Evolutionary conservation across 2,329 filamentous ascomycete genomes (phyloP), one percentile per base, ranked within the genome.

Genomic region (Ceratocystis lukuohia): DNA sequence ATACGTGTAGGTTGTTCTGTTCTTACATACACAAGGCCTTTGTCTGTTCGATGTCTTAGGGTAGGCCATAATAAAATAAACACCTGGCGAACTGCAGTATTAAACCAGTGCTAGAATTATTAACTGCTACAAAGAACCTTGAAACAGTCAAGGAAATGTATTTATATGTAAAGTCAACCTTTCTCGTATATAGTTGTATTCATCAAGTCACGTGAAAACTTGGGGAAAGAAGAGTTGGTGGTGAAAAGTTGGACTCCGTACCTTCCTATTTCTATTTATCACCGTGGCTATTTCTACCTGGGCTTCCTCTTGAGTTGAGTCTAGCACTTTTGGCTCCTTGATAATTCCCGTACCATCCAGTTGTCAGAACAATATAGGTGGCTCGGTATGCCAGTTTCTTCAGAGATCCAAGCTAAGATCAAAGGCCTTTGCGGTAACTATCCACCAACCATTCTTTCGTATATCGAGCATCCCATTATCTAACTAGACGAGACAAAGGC

Each of bases 381-480:
- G 15, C 10, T 59, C 28, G 25, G 5, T 5, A 63, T 63, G 61
- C 25, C 44, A 3, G 5, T 45, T 28, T 22, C 44, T 15, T 48
- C 61, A 50, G 61, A 63, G 25, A 48, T 25, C 20, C 30, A 46
- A 20, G 61, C 44, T 3, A 63, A 63, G 44, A 50, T 65, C 64
- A 65, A 48, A 33, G 28, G 41, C 53, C 53, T 65, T 22, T 25
- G 25, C 3, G 64, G 64, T 65, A 50, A 15, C 15, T 46, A 20
- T 67, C 22, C 2, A 22, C 17, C 7, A 41, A 12, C 44, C 2
- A 10, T 44, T 2, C 4, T 44, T n/a, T 28, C n/a, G n/a, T 50
- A n/a, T 3, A 65, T 63, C 44, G 48, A 20, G 28, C 22, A 12
- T 30, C 7, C 22, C 28, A 12, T 45, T 41, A n/a, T n/a, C 63